Evolutionary conservation across 2,329 filamentous ascomycete genomes (phyloP).

Genomic region (Apiospora saccharicola): DNA sequence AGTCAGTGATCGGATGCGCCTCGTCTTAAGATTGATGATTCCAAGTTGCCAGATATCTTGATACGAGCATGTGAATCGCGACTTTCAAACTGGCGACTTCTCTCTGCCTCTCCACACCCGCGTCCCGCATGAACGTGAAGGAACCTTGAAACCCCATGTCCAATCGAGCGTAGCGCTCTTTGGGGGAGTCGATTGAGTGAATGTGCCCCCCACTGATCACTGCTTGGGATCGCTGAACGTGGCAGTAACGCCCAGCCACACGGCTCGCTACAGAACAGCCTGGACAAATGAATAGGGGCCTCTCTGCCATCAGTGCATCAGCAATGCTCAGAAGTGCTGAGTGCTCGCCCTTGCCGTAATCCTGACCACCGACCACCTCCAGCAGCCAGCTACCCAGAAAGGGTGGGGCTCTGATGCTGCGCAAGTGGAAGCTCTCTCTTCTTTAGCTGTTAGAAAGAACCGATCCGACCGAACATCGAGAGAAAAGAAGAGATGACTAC

Average conservation of each 20-base stretch:
- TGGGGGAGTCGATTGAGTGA: constrained; percentile 15
- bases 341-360: not conserved
- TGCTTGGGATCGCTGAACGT: constrained; percentile 20
- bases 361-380: constrained; percentile 6
- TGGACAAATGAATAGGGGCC: constrained; percentile 4
- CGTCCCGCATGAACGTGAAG: constrained; percentile 16
- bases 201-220: constrained; percentile 20
- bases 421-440: constrained; percentile 1
- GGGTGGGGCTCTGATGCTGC: not conserved
- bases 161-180: constrained; percentile 20
- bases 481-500: constrained; percentile 11
- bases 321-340: not conserved
- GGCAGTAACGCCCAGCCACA: constrained; percentile 11
- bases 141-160: constrained; percentile 22
- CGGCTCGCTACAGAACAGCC: constrained; percentile 6
- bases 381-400: not conserved
- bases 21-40: not conserved
- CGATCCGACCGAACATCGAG: not conserved
- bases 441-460: not conserved
- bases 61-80: constrained; percentile 20
- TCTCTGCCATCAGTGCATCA: constrained; percentile 14
- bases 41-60: constrained; percentile 13
- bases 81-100: constrained; percentile 6
- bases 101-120: constrained; percentile 14
- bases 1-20: not conserved